Percentiles rank a stretch among this genome's conserved stretches.
Conservation (phyloP, 768 basidiomycete species). For the Paxillus ammoniavirescens region DNA sequence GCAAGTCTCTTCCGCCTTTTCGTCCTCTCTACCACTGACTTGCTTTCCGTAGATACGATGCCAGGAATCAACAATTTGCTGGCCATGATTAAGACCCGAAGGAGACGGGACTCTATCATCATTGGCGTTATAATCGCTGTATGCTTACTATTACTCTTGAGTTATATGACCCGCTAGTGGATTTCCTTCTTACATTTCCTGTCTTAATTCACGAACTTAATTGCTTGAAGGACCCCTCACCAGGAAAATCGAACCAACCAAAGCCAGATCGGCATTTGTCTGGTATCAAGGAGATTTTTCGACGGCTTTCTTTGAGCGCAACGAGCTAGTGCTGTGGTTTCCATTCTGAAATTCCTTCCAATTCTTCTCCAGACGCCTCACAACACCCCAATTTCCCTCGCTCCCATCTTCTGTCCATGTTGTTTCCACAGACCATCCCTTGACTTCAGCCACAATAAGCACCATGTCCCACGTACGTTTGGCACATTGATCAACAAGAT, state of each 20-base stretch:
- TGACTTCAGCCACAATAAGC: constrained; percentile 65
- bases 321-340: constrained; percentile 31
- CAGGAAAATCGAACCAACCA: no score
- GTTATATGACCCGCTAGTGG: constrained; percentile 40
- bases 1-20: constrained; percentile 40
- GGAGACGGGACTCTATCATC: constrained; percentile 87
- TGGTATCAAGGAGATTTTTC: not conserved
- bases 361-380: constrained; percentile 66
- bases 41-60: constrained; percentile 59
- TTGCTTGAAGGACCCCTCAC: not conserved
- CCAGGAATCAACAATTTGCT: constrained; percentile 94
- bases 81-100: constrained; percentile 88
- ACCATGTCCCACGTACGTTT: constrained; percentile 77
- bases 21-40: not conserved
- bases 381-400: constrained; percentile 54
- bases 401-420: constrained; percentile 45
- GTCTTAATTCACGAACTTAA: constrained; percentile 1
- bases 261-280: not conserved
- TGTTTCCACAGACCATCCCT: constrained; percentile 73
- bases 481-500: constrained; percentile 59
- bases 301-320: not conserved
- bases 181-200: not conserved
- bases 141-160: constrained; percentile 64
- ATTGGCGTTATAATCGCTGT: constrained; percentile 86
- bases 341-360: constrained; percentile 63